phyloP scores from a whole-genome alignment of 1,139 yeast genomes.

The Protomyces gravidus region DNA sequence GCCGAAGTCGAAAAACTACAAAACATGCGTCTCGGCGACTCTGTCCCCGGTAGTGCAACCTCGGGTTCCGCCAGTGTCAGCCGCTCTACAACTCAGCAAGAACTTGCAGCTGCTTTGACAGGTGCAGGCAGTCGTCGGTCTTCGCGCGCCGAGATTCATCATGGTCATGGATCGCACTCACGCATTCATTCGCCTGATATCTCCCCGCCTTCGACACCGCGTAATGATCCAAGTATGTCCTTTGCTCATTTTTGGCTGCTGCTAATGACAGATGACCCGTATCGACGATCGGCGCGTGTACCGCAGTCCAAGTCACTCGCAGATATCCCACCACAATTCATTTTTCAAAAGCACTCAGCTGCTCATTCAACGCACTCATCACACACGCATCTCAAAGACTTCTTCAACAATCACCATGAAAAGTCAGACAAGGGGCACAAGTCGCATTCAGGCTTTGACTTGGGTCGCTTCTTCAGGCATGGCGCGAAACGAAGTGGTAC shows the following conservation, averaged over 20 bases:
- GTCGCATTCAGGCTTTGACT: conserved; percentile 23
- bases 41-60: conserved; percentile 10
- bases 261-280: conserved; percentile 38
- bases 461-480: conserved; percentile 25
- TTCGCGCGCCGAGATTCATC: conserved; percentile 12
- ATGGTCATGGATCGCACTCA: conserved; percentile 13
- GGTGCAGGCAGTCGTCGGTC: conserved; percentile 11
- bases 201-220: conserved; percentile 22
- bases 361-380: conserved; percentile 27
- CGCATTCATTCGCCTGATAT: conserved; percentile 24
- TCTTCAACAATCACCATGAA: conserved; percentile 18
- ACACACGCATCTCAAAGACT: conserved; percentile 24
- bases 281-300: conserved; percentile 39
- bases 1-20: conserved; percentile 14
- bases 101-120: not conserved
- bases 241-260: not conserved
- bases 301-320: conserved; percentile 38
- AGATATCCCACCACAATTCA: conserved; percentile 42
- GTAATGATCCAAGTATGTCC: conserved; percentile 21
- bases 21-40: conserved; percentile 1
- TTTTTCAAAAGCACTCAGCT: conserved; percentile 37
- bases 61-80: not conserved
- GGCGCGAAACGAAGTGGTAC: conserved; percentile 5
- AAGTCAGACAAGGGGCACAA: conserved; percentile 15
- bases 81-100: not conserved